Percentiles rank a stretch among this genome's conserved stretches.
Conservation (phyloP, 139 green algal species). For the Asterochloris sp. region DNA sequence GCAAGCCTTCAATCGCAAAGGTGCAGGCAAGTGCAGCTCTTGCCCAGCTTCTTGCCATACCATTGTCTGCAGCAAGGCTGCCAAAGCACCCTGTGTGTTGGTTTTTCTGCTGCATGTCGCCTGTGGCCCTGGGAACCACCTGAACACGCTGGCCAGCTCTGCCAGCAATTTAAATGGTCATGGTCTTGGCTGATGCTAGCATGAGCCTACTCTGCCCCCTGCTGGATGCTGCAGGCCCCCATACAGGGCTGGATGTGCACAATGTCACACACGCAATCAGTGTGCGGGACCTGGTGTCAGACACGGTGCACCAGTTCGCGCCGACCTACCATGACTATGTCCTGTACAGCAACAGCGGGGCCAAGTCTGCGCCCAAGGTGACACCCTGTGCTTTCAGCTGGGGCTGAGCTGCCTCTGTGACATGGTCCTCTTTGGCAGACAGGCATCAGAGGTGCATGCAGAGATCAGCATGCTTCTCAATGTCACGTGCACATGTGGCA, state of each 20-base stretch:
- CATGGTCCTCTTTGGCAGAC: no score
- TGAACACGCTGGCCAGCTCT: background rate
- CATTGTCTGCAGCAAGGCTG: no score
- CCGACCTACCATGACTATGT: constrained; percentile 91
- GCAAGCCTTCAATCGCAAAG: no score
- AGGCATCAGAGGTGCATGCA: no score
- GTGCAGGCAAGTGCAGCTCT: no score
- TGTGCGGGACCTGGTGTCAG: constrained; percentile 82
- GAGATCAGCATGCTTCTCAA: no score
- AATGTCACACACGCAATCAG: constrained; percentile 80
- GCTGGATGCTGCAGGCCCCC: constrained; percentile 2
- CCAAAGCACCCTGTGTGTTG: no score
- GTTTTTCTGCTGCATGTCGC: background rate
- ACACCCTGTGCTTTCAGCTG: no score
- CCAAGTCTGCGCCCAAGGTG: constrained; percentile 31
- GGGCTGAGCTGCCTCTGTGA: no score
- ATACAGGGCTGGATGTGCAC: constrained; percentile 14
- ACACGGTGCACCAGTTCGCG: constrained; percentile 92
- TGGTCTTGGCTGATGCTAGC: background rate
- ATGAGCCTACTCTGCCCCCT: no score
- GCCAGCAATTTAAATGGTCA: background rate
- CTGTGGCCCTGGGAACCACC: background rate
- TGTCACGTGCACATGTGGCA: no score
- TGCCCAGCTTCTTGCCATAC: no score
- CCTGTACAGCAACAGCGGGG: constrained; percentile 78